A percentile compares a stretch with the other conserved stretches of the same genome.
These are phyloP conservation scores for Plasmodium ovale DNA, from an alignment of 169 alveolate genomes.

Conservation along the genomic window DNA sequence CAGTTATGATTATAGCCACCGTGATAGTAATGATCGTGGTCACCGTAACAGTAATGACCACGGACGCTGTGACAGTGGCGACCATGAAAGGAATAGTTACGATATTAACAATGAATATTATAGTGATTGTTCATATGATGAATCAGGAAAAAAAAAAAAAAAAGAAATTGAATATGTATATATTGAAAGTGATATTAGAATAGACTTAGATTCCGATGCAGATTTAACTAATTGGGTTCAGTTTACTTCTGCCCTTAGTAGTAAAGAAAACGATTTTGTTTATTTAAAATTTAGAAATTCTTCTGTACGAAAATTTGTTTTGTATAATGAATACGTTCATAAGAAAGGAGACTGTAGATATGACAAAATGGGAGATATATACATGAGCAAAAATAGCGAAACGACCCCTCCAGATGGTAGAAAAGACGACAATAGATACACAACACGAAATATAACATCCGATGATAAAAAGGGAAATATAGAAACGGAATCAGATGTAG, in stretches of 20 bases:
- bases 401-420: no score
- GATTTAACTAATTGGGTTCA: constrained; percentile 30
- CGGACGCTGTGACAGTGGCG: no score
- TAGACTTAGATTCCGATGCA: constrained; percentile 30
- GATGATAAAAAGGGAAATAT: no score
- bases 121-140: constrained; percentile 26
- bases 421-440: background rate
- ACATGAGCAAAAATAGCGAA: background rate
- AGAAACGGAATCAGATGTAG: no score
- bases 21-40: no score
- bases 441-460: no score
- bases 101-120: background rate
- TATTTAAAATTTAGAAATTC: constrained; percentile 25
- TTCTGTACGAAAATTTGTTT: constrained; percentile 28
- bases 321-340: background rate
- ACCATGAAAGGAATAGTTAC: background rate
- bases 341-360: background rate
- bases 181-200: background rate
- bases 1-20: background rate
- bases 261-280: background rate
- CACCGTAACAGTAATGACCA: no score
- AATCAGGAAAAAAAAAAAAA: background rate
- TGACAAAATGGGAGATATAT: background rate
- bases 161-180: constrained; percentile 14
- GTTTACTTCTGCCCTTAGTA: background rate